Evolutionary conservation across 148 eudicot genomes (phyloP).

Genomic region (Pouteria glomerata): DNA sequence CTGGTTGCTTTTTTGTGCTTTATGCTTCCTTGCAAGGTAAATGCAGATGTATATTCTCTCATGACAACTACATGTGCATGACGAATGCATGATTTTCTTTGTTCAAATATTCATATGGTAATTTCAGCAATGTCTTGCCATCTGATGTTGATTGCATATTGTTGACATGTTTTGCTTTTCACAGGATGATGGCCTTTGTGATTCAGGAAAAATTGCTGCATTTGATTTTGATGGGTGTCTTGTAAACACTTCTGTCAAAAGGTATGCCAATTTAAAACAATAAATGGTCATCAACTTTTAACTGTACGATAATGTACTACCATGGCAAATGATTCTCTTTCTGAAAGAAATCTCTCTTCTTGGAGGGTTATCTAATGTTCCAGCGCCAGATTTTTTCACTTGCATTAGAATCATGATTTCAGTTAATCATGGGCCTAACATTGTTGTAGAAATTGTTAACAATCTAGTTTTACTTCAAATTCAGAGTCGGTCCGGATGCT

Average conservation of each 20-base stretch:
- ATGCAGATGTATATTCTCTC: no score
- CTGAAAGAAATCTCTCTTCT: background rate
- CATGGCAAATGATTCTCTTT: background rate
- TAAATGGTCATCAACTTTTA: background rate
- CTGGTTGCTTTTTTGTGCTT: background rate
- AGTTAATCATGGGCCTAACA: background rate
- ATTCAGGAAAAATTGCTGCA: conserved; percentile 82
- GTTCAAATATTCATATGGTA: background rate
- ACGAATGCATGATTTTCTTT: no score
- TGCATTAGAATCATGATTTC: background rate
- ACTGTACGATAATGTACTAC: background rate
- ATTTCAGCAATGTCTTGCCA: background rate
- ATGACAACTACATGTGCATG: no score
- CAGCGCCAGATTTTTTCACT: background rate
- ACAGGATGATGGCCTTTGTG: conserved; percentile 78
- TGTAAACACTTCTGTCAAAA: conserved; percentile 68
- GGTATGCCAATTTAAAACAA: conserved; percentile 28
- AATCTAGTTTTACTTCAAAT: conserved; percentile 6
- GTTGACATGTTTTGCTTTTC: conserved; percentile 2
- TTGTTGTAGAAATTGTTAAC: background rate
- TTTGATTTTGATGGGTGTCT: conserved; percentile 98
- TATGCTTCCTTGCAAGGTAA: background rate
- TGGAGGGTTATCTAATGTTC: background rate
- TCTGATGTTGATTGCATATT: background rate
- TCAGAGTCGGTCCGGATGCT: conserved; percentile 75